Conservation (phyloP, 106 monocot genomes). For the Posidonia australis region DNA sequence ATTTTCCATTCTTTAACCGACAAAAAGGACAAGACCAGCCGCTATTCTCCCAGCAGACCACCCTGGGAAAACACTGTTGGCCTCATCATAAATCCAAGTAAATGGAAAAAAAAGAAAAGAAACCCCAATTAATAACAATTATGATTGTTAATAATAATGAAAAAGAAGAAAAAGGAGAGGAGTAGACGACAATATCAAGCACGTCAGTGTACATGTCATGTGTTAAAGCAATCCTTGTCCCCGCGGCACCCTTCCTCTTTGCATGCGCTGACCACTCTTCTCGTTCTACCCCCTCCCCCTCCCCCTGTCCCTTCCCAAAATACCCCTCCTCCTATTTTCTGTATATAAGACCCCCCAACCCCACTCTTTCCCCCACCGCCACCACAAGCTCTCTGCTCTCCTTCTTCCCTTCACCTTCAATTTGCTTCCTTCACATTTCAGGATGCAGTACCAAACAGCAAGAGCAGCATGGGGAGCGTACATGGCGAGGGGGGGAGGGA, state of each 20-base stretch:
- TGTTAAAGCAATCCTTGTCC: neutral
- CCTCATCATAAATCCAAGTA: neutral
- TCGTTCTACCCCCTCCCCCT: neutral
- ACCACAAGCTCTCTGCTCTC: no score
- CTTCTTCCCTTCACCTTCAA: neutral
- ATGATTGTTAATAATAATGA: neutral
- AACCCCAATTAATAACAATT: neutral
- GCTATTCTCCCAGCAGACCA: conserved; percentile 9
- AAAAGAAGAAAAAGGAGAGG: neutral
- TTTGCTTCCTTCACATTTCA: neutral
- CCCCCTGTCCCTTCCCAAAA: neutral
- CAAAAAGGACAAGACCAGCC: conserved; percentile 16
- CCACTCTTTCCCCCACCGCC: no score
- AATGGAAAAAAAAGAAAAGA: neutral
- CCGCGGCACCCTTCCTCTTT: neutral
- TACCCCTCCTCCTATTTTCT: neutral
- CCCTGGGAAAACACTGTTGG: conserved; percentile 9
- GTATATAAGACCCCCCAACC: no score
- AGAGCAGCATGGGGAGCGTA: conserved; percentile 2
- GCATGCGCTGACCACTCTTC: conserved; percentile 16
- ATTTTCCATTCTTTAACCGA: conserved; percentile 3
- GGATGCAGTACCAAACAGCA: conserved; percentile 1
- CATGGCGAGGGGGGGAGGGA: neutral
- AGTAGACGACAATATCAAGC: conserved; percentile 16
- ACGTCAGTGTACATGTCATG: conserved; percentile 14